Evolutionary conservation across 2,329 filamentous ascomycete genomes (phyloP), one percentile per base, ranked within the genome.

Genomic region (Plectosphaerella cucumerina): DNA sequence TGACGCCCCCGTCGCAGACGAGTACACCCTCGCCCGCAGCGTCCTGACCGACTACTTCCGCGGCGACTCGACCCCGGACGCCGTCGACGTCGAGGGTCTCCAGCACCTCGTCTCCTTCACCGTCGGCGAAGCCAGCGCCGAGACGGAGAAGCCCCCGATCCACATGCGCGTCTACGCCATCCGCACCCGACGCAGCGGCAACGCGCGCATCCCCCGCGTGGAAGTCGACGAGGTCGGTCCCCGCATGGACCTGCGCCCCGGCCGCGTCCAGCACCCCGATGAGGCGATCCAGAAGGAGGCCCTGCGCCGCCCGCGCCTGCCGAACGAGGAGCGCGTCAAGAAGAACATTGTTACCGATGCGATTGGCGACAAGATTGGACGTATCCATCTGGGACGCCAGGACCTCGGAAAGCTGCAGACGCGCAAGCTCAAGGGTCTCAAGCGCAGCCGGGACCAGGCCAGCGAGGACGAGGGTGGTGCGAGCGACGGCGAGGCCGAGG

Each of bases 391-490:
- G 53, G 90, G 89, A 64, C 90, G 87, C 75, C 91, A 97, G 72
- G 91, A 99, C 72, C 80, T 99, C 53, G 79, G 77, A 65, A 82
- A 87, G 61, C 71, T 99, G 70, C 94, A 99, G 77, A 95, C 92
- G 49, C 86, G 94, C 65, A 99, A 99, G 84, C 97, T 99, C 92
- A 99, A 99, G 84, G 94, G 92, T 59, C 71, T 99, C 59, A 99
- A 97, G 82, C 81, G 94, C 58, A 84, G 80, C 57, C 82, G 90
- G 50, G 85, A 85, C 56, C 48, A 51, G 72, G 82, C 21, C 77
- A 79, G 75, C 21, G 82, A 80, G 48, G 76, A 73, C 4, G 74
- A 62, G 15, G 73, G 74, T 53, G 69, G 63, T 41, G 76, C 78
- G 48, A 76, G 71, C 52, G 75, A 74, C 59, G 72, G 76, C 51